Evolutionary conservation across 305 asterid species (phyloP).

Genomic region (Fraxinus nigra): DNA sequence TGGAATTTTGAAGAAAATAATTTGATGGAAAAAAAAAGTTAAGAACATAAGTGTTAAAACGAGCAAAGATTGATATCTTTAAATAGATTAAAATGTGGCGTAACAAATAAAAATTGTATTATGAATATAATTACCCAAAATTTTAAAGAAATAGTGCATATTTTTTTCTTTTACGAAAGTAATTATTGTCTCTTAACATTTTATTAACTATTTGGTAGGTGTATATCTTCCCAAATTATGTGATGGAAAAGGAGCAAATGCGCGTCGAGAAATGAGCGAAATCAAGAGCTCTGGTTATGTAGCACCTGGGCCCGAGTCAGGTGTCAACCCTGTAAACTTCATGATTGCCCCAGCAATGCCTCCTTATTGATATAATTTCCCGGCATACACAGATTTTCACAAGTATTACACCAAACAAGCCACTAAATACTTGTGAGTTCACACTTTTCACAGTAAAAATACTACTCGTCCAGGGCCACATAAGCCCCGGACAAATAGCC

Average conservation of each 20-base stretch:
- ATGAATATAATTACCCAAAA: no score
- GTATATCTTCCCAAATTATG: conserved; percentile 74
- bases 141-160: neutral
- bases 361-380: conserved; percentile 21
- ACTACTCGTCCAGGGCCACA: no score
- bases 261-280: conserved; percentile 59
- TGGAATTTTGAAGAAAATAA: no score
- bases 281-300: conserved; percentile 52
- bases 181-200: neutral
- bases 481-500: no score
- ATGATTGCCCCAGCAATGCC: conserved; percentile 39
- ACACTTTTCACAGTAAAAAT: neutral
- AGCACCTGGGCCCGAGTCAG: conserved; percentile 48
- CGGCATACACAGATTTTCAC: no score
- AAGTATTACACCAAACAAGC: neutral
- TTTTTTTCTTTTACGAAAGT: neutral
- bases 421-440: neutral
- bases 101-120: no score
- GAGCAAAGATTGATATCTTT: no score
- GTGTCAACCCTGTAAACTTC: conserved; percentile 10
- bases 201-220: conserved; percentile 32
- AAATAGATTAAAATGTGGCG: no score
- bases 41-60: no score
- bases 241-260: conserved; percentile 34
- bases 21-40: no score